Conservation (phyloP, 2,329 filamentous ascomycete species). For the Colletotrichum salicis region DNA sequence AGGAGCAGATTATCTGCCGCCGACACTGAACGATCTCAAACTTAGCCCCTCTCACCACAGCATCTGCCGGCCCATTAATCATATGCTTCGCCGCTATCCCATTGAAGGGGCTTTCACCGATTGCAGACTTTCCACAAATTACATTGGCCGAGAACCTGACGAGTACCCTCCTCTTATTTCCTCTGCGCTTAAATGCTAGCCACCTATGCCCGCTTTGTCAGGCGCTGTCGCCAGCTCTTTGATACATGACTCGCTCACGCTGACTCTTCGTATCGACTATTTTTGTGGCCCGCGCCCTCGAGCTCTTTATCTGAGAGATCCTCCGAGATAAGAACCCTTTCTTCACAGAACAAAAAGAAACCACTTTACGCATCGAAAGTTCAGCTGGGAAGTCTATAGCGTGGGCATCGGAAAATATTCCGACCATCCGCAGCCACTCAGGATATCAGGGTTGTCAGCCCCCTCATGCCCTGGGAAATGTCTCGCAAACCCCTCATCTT, state of each 20-base stretch:
- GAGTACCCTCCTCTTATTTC: no score
- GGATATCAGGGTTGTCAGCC: conserved; percentile 17
- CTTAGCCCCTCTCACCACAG: not conserved
- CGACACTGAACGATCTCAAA: not conserved
- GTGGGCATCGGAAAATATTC: not conserved
- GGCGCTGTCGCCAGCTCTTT: no score
- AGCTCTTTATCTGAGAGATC: not conserved
- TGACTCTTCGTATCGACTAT: not conserved
- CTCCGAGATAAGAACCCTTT: not conserved
- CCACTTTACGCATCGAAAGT: not conserved
- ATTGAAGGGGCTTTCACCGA: not conserved
- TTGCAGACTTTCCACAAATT: no score
- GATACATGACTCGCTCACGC: not conserved
- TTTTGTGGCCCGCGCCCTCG: not conserved
- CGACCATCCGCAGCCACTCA: not conserved
- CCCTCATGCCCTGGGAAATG: not conserved
- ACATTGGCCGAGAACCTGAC: no score
- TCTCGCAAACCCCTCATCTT: conserved; percentile 8
- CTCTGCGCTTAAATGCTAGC: no score
- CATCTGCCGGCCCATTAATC: not conserved
- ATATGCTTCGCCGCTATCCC: not conserved
- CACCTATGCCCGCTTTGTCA: no score
- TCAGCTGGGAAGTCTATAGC: not conserved
- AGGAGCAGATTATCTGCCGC: not conserved
- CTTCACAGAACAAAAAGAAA: not conserved